phyloP scores from a whole-genome alignment of 352 stramenopile genomes.

The Globisporangium polare region DNA sequence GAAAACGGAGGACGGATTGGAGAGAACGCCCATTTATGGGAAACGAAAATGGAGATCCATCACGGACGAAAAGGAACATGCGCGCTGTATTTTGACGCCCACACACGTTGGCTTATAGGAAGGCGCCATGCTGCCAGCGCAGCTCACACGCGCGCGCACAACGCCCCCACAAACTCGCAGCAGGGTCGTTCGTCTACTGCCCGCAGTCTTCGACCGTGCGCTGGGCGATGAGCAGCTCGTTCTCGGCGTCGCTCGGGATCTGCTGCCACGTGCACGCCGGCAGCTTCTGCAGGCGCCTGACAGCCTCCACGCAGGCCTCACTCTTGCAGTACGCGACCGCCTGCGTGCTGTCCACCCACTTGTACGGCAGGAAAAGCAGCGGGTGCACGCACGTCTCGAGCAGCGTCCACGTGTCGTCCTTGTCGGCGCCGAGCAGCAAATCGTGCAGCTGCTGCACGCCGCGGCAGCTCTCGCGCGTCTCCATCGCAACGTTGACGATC shows the following conservation, averaged over 20 bases:
- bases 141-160: not conserved
- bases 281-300: slow-evolving; percentile 26
- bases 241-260: slow-evolving; percentile 26
- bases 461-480: slow-evolving; percentile 11
- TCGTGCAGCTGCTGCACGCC: slow-evolving; percentile 25
- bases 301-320: slow-evolving; percentile 23
- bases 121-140: not conserved
- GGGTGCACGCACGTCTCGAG: slow-evolving; percentile 23
- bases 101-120: not conserved
- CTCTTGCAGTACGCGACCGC: slow-evolving; percentile 38
- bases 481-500: not conserved
- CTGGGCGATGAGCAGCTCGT: slow-evolving; percentile 35
- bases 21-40: no score
- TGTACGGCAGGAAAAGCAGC: slow-evolving; percentile 31
- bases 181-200: not conserved
- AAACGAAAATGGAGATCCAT: no score
- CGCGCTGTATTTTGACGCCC: not conserved
- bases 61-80: not conserved
- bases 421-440: slow-evolving; percentile 16
- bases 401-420: slow-evolving; percentile 12
- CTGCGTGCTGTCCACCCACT: slow-evolving; percentile 28
- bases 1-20: no score
- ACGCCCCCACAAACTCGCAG: not conserved
- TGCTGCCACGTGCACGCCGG: slow-evolving; percentile 38
- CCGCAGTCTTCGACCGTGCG: slow-evolving; percentile 44